Evolutionary conservation across 225 moss, liverwort and hornwort species (phyloP), one percentile per base, ranked within the genome.

Genomic region (Marchantia polymorpha): DNA sequence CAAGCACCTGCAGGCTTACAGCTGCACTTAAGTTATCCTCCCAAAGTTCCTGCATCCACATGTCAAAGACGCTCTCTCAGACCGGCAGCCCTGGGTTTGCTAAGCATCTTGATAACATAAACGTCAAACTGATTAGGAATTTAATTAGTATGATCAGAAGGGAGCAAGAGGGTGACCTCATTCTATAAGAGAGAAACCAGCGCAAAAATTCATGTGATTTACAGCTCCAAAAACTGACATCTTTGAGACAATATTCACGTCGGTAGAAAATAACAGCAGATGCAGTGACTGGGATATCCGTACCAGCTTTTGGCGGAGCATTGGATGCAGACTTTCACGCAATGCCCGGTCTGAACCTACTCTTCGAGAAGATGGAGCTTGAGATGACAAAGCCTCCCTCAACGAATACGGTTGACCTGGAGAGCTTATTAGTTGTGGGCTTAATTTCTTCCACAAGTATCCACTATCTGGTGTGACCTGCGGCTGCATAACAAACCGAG

Each of bases 21-120:
- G 91, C 87, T 61, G 92, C 90, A 85, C 96, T 94, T 67, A 96
- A 87, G 88, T 92, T 96, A 74, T 96, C 96, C 83, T 96, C 96
- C 96, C 96, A 96, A 26, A 96, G 83, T 81, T 96, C 96, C 96
- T 96, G 87, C 81, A 79, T 83, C 47, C 66, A 65, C 20, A 58
- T 58, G 39, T 39, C 20, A 39, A 29, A 22, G 12, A 59, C 39
- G 15, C 12, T 72, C 51, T 52, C 13, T 72, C 52, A 72, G 49
- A n/a, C 7, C 13, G 12, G 12, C 68, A 31, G 68, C 39, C 20
- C 58, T 39, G 39, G 15, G 14, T 58, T 58, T 58, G 17, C 58
- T 58, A 12, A 5, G 6, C 58, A 14, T 58, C 7, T 58, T 20
- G 17, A 58, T 7, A 14, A 58, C 58, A 58, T 14, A 58, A 6